Evolutionary conservation across 305 asterid genomes (phyloP).

Genomic region (Rubia balearica): DNA sequence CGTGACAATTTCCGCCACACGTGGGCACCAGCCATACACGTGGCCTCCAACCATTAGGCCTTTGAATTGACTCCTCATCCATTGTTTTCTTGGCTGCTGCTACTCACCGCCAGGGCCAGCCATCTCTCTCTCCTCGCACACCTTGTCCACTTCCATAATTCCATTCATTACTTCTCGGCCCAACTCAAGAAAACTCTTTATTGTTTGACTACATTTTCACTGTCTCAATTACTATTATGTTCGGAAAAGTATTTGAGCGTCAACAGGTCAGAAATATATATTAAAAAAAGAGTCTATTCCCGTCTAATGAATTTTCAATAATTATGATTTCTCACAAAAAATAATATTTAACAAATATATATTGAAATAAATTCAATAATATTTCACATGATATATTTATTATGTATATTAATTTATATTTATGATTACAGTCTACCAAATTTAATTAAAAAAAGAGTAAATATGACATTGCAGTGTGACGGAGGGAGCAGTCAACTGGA

Average conservation of each 20-base stretch:
- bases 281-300: no score
- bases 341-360: no score
- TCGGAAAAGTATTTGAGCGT: background rate
- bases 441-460: no score
- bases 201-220: background rate
- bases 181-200: background rate
- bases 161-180: background rate
- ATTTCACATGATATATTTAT: no score
- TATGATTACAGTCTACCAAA: no score
- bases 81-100: slow-evolving; percentile 11
- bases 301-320: no score
- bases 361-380: no score
- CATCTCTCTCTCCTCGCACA: background rate
- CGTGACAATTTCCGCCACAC: slow-evolving; percentile 20
- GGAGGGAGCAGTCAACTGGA: no score
- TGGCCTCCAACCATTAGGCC: slow-evolving; percentile 16
- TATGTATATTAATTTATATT: no score
- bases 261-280: background rate
- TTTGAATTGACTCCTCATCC: background rate
- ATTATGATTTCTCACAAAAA: no score
- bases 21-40: background rate
- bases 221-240: no score
- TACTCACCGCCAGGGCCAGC: background rate
- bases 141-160: background rate
- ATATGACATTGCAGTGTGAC: no score